A percentile compares a stretch with the other conserved stretches of the same genome.
Evolutionary conservation across 2,329 filamentous ascomycete genomes (phyloP).

Genomic region (Paraconiothyrium brasiliense): DNA sequence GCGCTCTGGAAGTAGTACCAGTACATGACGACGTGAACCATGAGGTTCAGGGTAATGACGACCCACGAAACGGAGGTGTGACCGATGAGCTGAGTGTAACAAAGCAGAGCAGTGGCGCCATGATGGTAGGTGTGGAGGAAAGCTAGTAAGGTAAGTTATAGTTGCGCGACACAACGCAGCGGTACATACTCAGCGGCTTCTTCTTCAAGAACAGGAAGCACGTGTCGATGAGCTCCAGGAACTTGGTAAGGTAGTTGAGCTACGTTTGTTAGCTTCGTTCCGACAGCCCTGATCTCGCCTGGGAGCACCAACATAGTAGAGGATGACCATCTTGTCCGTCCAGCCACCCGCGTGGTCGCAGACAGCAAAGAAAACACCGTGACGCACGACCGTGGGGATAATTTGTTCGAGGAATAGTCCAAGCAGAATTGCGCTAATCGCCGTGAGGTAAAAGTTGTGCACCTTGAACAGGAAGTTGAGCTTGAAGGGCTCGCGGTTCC

Average conservation of each 20-base stretch:
- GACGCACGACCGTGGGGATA: constrained; percentile 79
- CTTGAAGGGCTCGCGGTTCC: constrained; percentile 83
- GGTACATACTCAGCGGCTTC: constrained; percentile 84
- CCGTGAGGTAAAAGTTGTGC: constrained; percentile 94
- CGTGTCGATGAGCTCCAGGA: constrained; percentile 93
- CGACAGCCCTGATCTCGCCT: constrained; percentile 1
- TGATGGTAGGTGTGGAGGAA: constrained; percentile 99
- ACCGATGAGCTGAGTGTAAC: constrained; percentile 96
- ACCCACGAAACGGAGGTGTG: constrained; percentile 96
- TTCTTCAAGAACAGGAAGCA: constrained; percentile 99
- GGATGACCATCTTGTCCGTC: constrained; percentile 89
- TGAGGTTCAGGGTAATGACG: constrained; percentile 88
- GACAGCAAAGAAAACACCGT: constrained; percentile 89
- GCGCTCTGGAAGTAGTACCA: constrained; percentile 99
- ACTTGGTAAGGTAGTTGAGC: constrained; percentile 99
- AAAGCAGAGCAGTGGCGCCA: constrained; percentile 93
- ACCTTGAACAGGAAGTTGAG: constrained; percentile 90
- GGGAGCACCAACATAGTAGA: constrained; percentile 85
- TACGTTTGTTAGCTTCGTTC: constrained; percentile 58
- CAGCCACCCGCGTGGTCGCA: constrained; percentile 85
- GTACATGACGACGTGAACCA: constrained; percentile 98
- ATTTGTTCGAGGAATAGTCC: constrained; percentile 91
- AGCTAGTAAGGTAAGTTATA: constrained; percentile 55
- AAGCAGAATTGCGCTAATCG: constrained; percentile 82
- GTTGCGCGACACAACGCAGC: neutral